Percentiles rank a stretch among this genome's conserved stretches.
Conservation (phyloP, 495 filamentous ascomycete species). For the Lichenothelia convexa region DNA sequence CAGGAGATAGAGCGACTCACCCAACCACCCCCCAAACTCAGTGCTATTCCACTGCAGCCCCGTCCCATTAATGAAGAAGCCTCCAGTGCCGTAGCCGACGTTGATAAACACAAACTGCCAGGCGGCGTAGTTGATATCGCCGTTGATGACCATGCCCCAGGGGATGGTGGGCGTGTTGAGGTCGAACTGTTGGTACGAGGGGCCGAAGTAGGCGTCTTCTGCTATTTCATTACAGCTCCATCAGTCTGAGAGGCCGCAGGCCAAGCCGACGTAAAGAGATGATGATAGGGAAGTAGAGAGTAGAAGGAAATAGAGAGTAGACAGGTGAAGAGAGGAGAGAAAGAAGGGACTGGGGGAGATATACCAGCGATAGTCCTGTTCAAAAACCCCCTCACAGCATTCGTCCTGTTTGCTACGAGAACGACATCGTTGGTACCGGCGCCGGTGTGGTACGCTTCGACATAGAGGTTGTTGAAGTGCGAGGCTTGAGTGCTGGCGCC, state of each 20-base stretch:
- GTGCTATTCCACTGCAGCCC: conserved; percentile 22
- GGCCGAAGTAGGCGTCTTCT: too few species aligned
- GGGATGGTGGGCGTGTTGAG: conserved; percentile 19
- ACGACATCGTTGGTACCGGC: conserved; percentile 12
- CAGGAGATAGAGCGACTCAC: conserved; percentile 17
- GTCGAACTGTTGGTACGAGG: conserved; percentile 18
- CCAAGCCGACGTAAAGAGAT: too few species aligned
- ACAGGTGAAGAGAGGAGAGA: too few species aligned
- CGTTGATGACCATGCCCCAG: conserved; percentile 22
- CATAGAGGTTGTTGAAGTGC: conserved; percentile 6
- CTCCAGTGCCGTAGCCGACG: conserved; percentile 18
- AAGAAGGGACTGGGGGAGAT: too few species aligned
- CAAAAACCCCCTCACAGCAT: conserved; percentile 21
- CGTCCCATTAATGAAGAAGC: conserved; percentile 24
- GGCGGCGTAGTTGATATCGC: conserved; percentile 4
- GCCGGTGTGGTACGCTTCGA: conserved; percentile 7
- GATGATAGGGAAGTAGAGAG: too few species aligned
- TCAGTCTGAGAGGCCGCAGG: too few species aligned
- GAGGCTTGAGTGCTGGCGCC: too few species aligned
- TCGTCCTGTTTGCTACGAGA: conserved; percentile 14
- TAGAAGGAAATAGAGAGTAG: too few species aligned
- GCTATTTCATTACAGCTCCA: too few species aligned
- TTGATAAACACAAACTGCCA: conserved; percentile 29
- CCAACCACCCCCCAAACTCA: conserved; percentile 34
- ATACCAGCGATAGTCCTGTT: too few species aligned